A percentile compares a stretch with the other conserved stretches of the same genome.
phyloP scores from a whole-genome alignment of 805 yeast genomes.

The Vanderwaltozyma verrucispora region DNA sequence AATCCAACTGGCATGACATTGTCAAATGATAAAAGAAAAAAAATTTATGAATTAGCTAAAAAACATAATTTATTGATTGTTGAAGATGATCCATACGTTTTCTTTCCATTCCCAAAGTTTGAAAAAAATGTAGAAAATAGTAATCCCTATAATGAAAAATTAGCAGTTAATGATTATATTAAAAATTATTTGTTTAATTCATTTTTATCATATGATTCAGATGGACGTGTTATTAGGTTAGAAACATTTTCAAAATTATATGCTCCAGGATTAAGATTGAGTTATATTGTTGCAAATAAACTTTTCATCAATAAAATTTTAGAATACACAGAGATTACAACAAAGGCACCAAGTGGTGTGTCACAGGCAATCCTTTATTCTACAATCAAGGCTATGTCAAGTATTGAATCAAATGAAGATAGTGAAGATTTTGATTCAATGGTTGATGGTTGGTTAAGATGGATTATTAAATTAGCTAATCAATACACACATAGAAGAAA shows the following conservation, averaged over 20 bases:
- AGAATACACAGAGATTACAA: constrained; percentile 34
- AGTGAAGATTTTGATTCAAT: constrained; percentile 9
- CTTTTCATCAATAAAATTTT: constrained; percentile 35
- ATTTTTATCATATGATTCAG: constrained; percentile 42
- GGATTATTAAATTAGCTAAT: constrained; percentile 39
- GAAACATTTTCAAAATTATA: constrained; percentile 61
- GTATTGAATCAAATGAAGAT: background rate
- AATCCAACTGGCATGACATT: constrained; percentile 57
- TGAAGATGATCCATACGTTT: constrained; percentile 66
- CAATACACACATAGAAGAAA: constrained; percentile 37
- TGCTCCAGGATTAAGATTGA: constrained; percentile 57
- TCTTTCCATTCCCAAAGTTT: constrained; percentile 39
- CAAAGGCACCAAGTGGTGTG: constrained; percentile 47
- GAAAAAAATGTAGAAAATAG: constrained; percentile 22
- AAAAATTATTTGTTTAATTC: constrained; percentile 38
- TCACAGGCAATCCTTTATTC: constrained; percentile 46
- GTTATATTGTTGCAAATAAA: constrained; percentile 46
- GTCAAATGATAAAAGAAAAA: constrained; percentile 35
- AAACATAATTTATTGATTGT: constrained; percentile 49
- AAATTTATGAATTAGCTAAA: constrained; percentile 42
- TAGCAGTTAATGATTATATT: constrained; percentile 33
- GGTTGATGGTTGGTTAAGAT: constrained; percentile 36
- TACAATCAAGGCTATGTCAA: constrained; percentile 35
- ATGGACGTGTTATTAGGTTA: constrained; percentile 49
- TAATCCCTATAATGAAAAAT: constrained; percentile 16